These are phyloP conservation scores for Colletotrichum viniferum DNA, from an alignment of 2,329 filamentous ascomycete genomes.

Conservation along the genomic window DNA sequence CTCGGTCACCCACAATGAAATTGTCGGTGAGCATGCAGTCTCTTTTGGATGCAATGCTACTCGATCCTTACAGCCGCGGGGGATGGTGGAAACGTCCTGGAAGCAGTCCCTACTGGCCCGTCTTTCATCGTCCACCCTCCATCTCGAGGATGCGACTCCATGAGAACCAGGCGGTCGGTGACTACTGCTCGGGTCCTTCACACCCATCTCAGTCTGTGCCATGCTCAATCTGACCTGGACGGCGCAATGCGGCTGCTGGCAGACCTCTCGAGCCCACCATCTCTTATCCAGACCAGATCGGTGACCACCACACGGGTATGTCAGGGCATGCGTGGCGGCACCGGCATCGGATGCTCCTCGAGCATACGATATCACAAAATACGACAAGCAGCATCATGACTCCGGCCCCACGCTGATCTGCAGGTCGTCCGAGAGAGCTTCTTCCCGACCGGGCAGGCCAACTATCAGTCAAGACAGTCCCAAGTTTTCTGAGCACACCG, in stretches of 20 bases:
- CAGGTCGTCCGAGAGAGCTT: not conserved
- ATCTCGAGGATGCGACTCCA: not conserved
- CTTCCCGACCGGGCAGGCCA: not conserved
- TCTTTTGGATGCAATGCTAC: not conserved
- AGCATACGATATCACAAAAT: not conserved
- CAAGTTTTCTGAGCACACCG: not conserved
- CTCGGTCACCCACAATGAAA: not conserved
- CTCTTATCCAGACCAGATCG: not conserved
- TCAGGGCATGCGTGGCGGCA: not conserved
- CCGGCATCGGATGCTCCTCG: not conserved
- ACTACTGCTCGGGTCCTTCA: not conserved
- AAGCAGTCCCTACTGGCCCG: not conserved
- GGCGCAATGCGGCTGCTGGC: not conserved
- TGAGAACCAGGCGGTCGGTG: not conserved
- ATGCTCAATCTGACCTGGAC: not conserved
- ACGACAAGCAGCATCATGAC: not conserved
- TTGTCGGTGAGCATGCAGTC: conserved; percentile 6
- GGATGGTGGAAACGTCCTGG: not conserved
- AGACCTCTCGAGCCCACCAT: not conserved
- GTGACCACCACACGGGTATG: not conserved
- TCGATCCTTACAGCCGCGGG: not conserved
- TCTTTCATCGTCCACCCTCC: not conserved
- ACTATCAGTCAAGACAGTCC: not conserved
- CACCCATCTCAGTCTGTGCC: not conserved
- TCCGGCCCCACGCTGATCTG: not conserved